Evolutionary conservation across 108 stramenopile species (phyloP).

Genomic region (Cyclotella distinguenda): DNA sequence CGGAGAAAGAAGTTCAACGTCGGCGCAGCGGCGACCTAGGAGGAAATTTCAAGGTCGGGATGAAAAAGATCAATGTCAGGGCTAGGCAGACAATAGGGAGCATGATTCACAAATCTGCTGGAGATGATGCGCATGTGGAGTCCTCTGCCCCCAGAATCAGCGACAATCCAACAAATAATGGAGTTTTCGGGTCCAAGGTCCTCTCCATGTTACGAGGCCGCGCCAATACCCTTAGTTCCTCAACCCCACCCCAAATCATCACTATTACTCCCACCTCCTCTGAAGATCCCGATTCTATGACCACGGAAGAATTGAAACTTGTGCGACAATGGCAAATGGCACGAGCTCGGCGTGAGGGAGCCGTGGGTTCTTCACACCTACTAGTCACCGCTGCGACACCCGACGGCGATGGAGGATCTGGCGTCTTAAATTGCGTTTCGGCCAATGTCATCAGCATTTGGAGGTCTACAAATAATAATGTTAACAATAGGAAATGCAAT

Average conservation of each 20-base stretch:
- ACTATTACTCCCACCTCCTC: constrained; percentile 3
- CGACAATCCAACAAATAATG: background rate
- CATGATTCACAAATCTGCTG: background rate
- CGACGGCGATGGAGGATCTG: background rate
- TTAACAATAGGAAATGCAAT: no score
- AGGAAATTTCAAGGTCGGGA: background rate
- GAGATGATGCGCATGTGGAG: no score
- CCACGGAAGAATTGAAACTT: constrained; percentile 4
- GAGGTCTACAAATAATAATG: no score
- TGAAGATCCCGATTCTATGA: constrained; percentile 9
- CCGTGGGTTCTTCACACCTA: background rate
- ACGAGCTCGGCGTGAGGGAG: background rate
- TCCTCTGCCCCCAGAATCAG: no score
- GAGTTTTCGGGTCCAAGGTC: constrained; percentile 12
- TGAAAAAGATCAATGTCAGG: constrained; percentile 6
- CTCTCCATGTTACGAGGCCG: constrained; percentile 12
- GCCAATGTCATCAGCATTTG: no score
- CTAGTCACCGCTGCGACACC: background rate
- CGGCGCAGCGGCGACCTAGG: background rate
- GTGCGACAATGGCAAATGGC: constrained; percentile 19
- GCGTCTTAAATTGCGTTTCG: no score
- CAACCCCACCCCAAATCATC: constrained; percentile 6
- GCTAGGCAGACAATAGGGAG: background rate
- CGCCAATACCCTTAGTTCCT: background rate
- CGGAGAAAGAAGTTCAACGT: background rate